phyloP scores from a whole-genome alignment of 352 stramenopile species.

The Thraustochytrium sp. region DNA sequence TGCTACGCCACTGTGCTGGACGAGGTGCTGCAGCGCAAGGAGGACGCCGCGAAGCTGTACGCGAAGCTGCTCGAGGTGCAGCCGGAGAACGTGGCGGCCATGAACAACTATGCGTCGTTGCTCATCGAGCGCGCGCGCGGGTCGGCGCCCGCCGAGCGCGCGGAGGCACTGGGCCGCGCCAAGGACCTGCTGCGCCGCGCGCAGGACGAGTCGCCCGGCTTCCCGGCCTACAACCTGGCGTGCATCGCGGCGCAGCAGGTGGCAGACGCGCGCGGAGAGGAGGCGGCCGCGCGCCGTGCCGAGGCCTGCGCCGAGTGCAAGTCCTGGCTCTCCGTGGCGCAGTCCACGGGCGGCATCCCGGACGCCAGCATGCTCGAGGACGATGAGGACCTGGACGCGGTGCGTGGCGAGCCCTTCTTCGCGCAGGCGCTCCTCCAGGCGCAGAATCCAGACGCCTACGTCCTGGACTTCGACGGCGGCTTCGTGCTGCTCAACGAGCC shows the following conservation, averaged over 20 bases:
- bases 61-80: background rate
- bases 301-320: background rate
- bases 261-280: background rate
- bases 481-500: background rate
- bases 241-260: background rate
- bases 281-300: background rate
- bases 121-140: conserved; percentile 6
- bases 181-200: background rate
- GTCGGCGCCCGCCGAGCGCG: background rate
- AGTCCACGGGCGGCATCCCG: conserved; percentile 6
- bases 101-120: conserved; percentile 29
- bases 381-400: background rate
- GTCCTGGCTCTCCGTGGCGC: background rate
- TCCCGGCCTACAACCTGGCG: conserved; percentile 37
- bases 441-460: background rate
- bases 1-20: background rate
- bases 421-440: background rate
- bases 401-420: background rate
- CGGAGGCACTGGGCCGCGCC: background rate
- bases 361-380: background rate
- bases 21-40: background rate
- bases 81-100: background rate
- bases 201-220: conserved; percentile 8
- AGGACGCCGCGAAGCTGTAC: conserved; percentile 7
- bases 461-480: background rate